These are phyloP conservation scores for Berberis vulgaris DNA, from an alignment of 164 flowering plant species.

Conservation along the genomic window DNA sequence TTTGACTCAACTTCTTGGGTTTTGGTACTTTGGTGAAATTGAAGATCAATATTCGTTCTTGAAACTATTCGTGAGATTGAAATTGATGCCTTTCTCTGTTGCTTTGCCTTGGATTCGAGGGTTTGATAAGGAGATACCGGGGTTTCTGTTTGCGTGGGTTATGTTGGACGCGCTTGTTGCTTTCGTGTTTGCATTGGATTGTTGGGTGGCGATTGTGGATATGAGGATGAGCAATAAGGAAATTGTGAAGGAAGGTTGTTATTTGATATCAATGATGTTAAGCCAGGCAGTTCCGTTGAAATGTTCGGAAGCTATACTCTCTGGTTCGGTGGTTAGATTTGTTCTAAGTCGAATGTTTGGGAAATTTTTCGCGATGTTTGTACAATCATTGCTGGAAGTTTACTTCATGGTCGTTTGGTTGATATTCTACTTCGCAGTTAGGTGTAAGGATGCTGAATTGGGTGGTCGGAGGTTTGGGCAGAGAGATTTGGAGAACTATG, in stretches of 20 bases:
- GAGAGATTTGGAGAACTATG: not conserved
- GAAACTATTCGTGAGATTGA: conserved; percentile 75
- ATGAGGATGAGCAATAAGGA: conserved; percentile 58
- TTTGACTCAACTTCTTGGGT: conserved; percentile 73
- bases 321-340: conserved; percentile 58
- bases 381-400: conserved; percentile 70
- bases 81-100: conserved; percentile 87
- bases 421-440: conserved; percentile 65
- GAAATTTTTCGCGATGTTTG: conserved; percentile 31
- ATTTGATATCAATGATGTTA: conserved; percentile 56
- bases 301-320: conserved; percentile 53
- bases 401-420: conserved; percentile 94
- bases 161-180: conserved; percentile 53
- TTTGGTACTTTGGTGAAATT: conserved; percentile 84
- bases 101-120: conserved; percentile 60
- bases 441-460: conserved; percentile 50
- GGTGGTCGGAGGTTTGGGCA: conserved; percentile 61
- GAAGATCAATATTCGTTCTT: conserved; percentile 82
- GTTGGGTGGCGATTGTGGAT: conserved; percentile 83
- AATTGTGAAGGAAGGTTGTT: conserved; percentile 77
- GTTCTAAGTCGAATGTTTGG: conserved; percentile 39
- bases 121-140: conserved; percentile 50
- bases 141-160: conserved; percentile 68
- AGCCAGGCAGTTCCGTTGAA: conserved; percentile 65
- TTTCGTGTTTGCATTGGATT: conserved; percentile 65